Conservation (phyloP, 1,139 yeast species). For the Candida sp. region DNA sequence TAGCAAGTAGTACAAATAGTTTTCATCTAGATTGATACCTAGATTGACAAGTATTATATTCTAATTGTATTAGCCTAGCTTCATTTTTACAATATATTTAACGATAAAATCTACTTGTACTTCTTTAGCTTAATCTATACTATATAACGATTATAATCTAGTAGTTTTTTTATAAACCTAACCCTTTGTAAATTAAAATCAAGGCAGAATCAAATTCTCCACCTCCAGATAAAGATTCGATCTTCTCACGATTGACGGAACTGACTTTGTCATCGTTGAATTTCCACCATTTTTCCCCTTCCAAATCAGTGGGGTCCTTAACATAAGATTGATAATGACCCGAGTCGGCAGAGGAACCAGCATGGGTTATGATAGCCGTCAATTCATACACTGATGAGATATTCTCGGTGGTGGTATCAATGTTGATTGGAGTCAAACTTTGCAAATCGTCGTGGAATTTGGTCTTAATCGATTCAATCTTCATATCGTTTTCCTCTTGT, state of each 20-base stretch:
- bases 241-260: conserved; percentile 68
- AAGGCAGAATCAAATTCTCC: conserved; percentile 97
- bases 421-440: conserved; percentile 31
- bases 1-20: too few relatives aligned
- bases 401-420: conserved; percentile 60
- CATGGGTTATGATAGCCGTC: conserved; percentile 83
- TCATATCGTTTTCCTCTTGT: conserved; percentile 47
- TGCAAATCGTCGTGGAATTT: conserved; percentile 44
- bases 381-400: conserved; percentile 88
- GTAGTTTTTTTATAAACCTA: conserved; percentile 40
- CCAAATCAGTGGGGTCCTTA: conserved; percentile 60
- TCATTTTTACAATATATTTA: too few relatives aligned
- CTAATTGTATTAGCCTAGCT: too few relatives aligned
- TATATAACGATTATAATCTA: neutral
- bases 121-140: neutral
- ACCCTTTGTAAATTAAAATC: conserved; percentile 79
- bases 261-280: conserved; percentile 94
- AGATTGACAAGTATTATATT: too few relatives aligned
- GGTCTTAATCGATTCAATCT: conserved; percentile 39
- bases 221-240: conserved; percentile 90
- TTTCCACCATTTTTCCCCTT: conserved; percentile 84
- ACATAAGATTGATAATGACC: conserved; percentile 96
- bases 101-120: too few relatives aligned
- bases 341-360: conserved; percentile 94
- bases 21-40: too few relatives aligned